Base-by-base conservation (phyloP, 1,284 basidiomycete genomes). In the Pseudomicrostroma phylloplanum region DNA sequence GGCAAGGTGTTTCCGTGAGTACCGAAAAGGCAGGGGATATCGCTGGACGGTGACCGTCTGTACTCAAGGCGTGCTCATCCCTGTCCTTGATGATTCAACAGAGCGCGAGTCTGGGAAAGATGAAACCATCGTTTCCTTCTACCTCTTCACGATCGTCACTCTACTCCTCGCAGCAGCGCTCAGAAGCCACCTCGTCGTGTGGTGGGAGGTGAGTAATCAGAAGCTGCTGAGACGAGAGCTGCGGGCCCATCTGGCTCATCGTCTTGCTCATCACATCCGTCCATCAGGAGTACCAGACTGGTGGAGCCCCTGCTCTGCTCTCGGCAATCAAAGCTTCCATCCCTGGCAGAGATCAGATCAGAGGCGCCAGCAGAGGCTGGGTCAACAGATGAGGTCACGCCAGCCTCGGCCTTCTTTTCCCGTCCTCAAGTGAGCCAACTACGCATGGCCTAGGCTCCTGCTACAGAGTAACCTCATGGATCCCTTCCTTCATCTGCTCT, bases 101-200 rank as follows among this genome's bases (percentile, higher is more conserved):
- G 77, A 76, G 41, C 67, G 74, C 12, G 76, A 78, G 61, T 70
- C 69, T 1, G 64, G 64, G 30, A 78, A 77, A 51, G 77, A 79
- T 62, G 68, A 74, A 57, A 61, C 62, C 19, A 75, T 78, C 25
- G 75, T 79, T 6, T 63, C 69, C 1, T 56, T 76, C 54, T 79
- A 78, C 56, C 55, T 79, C 30, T 25, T 66, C 26, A 54, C 60
- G 12, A 58, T 63, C 11, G 41, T 61, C 8, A 25, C 57, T 3
- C 42, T 68, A 23, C 57, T 68, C 25, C 36, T 63, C 11, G 41
- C 40, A 17, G 63, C 65, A 12, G 43, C 58, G 12, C 12, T 67
- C 2, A 30, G 61, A 19, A 19, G 9, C 17, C 46, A 46, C 19
- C 9, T 62, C n/a, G 11, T 39, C 11, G 6, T 40, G 17, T 62